Evolutionary conservation across 2,329 filamentous ascomycete species (phyloP), one percentile per base, ranked within the genome.

Genomic region (Didymosphaeria variabile): DNA sequence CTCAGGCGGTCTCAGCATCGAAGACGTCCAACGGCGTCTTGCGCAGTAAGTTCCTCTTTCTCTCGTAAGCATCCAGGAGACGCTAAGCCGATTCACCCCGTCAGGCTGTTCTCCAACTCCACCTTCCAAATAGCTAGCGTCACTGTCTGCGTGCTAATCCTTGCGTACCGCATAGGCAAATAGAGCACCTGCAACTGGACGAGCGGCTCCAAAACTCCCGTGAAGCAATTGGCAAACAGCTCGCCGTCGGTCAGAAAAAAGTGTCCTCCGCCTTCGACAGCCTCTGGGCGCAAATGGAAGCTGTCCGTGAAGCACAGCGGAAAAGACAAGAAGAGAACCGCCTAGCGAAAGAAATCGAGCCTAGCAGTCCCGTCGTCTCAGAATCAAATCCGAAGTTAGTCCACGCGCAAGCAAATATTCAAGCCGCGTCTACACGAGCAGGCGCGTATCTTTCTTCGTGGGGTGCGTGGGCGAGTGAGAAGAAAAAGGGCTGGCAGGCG

Each of bases 121-220:
- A 72, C 67, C 29, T 71, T 77, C 58, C 74, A 75, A 59, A 47
- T 68, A 34, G 57, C 74, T 21, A 61, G 70, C 13, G 40, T 75
- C 59, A 67, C 70, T 54, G 56, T 75, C 57, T 75, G 73, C 72
- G 72, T 77, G 66, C 75, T 77, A 68, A 77, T 77, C 50, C 55
- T 77, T 51, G 73, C 75, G 61, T 76, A 72, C 71, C 73, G 73
- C 60, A 56, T 75, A 76, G 73, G 67, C 95, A 98, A 79, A 92
- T 99, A 53, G 91, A 94, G 67, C 94, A 98, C 63, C 85, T 98
- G 52, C 94, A 98, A 75, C 85, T 98, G 1, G 95, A 99, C 75
- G 95, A 98, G 75, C 88, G 92, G 9, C 88, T 98, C 60, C 90
- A 91, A 0, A 90, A 92, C 62, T 91, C 93, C 9, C 87, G 89